phyloP scores from a whole-genome alignment of 2,329 filamentous ascomycete genomes.

The Sclerotinia trifoliorum region DNA sequence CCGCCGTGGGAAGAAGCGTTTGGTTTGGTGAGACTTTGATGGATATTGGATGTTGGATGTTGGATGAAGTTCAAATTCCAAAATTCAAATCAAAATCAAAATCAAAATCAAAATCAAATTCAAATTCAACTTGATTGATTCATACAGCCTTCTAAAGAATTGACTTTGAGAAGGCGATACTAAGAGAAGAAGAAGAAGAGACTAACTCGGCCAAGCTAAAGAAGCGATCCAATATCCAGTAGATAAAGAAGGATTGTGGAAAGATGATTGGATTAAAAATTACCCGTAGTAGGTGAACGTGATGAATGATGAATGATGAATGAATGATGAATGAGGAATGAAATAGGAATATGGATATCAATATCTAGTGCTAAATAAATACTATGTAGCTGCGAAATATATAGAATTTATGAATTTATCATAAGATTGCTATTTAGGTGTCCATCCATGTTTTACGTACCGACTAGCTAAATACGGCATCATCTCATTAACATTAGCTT shows the following conservation, averaged over 20 bases:
- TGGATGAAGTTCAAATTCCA: not conserved
- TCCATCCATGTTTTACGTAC: not conserved
- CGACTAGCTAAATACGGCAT: not conserved
- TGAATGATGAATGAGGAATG: too few species aligned
- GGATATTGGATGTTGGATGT: not conserved
- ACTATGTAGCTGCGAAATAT: too few species aligned
- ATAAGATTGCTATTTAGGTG: too few species aligned
- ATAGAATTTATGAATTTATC: not conserved
- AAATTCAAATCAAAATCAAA: too few species aligned
- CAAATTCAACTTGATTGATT: not conserved
- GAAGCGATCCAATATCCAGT: constrained; percentile 12
- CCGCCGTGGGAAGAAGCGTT: too few species aligned
- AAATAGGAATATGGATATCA: too few species aligned
- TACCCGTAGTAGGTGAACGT: not conserved
- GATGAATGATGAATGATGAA: not conserved
- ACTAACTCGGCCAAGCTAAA: not conserved
- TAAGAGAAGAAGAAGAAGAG: not conserved
- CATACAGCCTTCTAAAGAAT: not conserved
- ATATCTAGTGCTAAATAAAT: not conserved
- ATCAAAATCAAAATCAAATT: too few species aligned
- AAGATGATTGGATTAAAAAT: not conserved
- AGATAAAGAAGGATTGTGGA: not conserved
- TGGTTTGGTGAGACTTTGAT: not conserved
- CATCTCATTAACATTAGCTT: too few species aligned
- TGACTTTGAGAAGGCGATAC: not conserved